These are phyloP conservation scores for Pseudopithomyces chartarum DNA, from an alignment of 2,329 filamentous ascomycete genomes.

Conservation along the genomic window DNA sequence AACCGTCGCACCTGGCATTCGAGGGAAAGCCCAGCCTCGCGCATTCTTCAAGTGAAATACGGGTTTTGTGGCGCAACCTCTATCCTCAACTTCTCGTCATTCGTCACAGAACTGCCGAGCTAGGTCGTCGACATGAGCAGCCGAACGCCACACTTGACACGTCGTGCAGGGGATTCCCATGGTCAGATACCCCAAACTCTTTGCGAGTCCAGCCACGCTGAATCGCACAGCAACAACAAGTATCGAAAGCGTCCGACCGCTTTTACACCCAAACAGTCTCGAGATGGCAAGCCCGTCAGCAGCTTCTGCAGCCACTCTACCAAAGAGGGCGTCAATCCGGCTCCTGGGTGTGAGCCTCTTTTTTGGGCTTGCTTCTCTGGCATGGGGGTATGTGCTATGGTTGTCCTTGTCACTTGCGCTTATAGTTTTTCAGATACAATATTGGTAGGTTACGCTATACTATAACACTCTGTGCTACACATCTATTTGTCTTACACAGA, in stretches of 20 bases:
- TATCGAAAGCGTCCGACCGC: constrained; percentile 1
- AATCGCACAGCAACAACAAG: not conserved
- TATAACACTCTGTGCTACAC: not conserved
- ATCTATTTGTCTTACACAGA: not conserved
- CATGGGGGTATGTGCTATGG: constrained; percentile 56
- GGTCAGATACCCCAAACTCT: constrained; percentile 13
- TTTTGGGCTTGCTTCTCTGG: constrained; percentile 61
- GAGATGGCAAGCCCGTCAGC: constrained; percentile 10
- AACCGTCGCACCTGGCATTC: too few species aligned
- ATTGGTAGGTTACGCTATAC: constrained; percentile 48
- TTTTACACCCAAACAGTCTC: not conserved
- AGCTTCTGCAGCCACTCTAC: constrained; percentile 11
- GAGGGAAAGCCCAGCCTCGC: too few species aligned
- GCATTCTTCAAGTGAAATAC: not conserved
- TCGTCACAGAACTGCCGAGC: constrained; percentile 6
- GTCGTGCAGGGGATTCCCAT: constrained; percentile 9
- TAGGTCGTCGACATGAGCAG: constrained; percentile 14
- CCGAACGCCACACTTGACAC: constrained; percentile 17
- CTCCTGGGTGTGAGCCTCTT: constrained; percentile 53
- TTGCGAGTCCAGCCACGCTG: not conserved
- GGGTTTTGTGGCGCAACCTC: not conserved
- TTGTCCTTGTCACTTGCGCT: constrained; percentile 3
- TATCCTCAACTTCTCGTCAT: not conserved
- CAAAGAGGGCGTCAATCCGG: constrained; percentile 18
- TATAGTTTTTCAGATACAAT: constrained; percentile 54